Evolutionary conservation across 2,329 filamentous ascomycete species (phyloP).

Genomic region (Colletotrichum orchidophilum): DNA sequence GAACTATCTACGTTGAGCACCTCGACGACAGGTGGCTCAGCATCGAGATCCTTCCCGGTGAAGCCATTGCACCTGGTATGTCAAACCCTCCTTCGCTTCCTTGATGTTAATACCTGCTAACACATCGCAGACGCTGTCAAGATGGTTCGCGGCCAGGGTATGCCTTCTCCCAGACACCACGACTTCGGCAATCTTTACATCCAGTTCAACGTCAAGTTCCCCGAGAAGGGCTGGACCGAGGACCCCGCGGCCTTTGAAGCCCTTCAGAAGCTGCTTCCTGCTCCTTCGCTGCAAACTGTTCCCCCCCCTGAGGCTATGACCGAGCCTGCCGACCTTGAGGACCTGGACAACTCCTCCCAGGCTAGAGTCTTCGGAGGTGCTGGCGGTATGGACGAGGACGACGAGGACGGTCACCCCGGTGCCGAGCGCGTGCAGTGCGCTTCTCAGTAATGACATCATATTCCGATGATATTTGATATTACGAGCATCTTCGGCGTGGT

Average conservation of each 20-base stretch:
- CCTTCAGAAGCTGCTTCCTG: constrained; percentile 86
- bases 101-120: neutral
- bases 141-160: constrained; percentile 94
- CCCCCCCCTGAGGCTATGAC: constrained; percentile 89
- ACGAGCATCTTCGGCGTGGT: constrained; percentile 35
- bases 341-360: constrained; percentile 76
- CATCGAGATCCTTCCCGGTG: constrained; percentile 90
- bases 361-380: constrained; percentile 70
- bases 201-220: constrained; percentile 98
- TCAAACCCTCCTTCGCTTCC: constrained; percentile 36
- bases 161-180: constrained; percentile 96
- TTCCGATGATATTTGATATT: constrained; percentile 23
- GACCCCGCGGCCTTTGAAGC: constrained; percentile 77
- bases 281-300: constrained; percentile 67
- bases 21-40: constrained; percentile 97
- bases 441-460: constrained; percentile 71
- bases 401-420: constrained; percentile 78
- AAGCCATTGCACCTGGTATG: constrained; percentile 92
- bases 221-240: constrained; percentile 76
- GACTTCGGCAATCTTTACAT: constrained; percentile 96
- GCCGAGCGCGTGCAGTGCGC: constrained; percentile 87
- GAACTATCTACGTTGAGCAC: constrained; percentile 92
- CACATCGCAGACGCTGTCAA: constrained; percentile 78
- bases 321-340: constrained; percentile 87
- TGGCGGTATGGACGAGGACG: constrained; percentile 76